Conservation (phyloP, 352 stramenopile genomes). For the Phytophthora cryptogea region DNA sequence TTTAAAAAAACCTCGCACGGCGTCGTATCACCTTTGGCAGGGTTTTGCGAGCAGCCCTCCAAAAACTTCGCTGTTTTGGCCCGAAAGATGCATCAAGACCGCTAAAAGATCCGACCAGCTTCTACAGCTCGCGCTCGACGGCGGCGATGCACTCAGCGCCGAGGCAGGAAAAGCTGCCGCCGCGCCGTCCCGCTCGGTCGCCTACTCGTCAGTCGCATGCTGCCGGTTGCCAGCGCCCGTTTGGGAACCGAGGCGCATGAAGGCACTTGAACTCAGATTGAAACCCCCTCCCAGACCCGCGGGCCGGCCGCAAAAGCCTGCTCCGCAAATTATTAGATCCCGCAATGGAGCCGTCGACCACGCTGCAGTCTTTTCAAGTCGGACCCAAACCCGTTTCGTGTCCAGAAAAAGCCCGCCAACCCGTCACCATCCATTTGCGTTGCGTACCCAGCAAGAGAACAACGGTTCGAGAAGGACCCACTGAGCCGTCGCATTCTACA, state of each 20-base stretch:
- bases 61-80: slow-evolving; percentile 23
- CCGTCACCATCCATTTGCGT: slow-evolving; percentile 34
- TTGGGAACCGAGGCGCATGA: slow-evolving; percentile 4
- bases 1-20: slow-evolving; percentile 35
- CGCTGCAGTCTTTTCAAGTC: slow-evolving; percentile 15
- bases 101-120: slow-evolving; percentile 32
- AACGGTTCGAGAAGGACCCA: slow-evolving; percentile 24
- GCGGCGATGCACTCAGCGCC: neutral
- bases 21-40: slow-evolving; percentile 24
- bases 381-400: slow-evolving; percentile 4
- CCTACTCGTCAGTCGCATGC: slow-evolving; percentile 16
- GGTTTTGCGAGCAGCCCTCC: slow-evolving; percentile 13
- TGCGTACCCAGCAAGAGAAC: slow-evolving; percentile 30
- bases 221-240: slow-evolving; percentile 18
- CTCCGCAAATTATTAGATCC: neutral
- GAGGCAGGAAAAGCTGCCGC: neutral
- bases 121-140: slow-evolving; percentile 14
- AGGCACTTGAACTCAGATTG: slow-evolving; percentile 31
- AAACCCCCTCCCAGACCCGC: slow-evolving; percentile 22
- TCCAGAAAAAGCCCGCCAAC: slow-evolving; percentile 20
- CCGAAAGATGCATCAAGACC: slow-evolving; percentile 34
- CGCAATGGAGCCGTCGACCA: too few relatives aligned
- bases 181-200: neutral
- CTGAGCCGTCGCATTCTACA: slow-evolving; percentile 8
- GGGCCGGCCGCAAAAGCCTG: slow-evolving; percentile 20